These are phyloP conservation scores for Brassica carinata DNA, from an alignment of 345 rosid genomes.

Conservation along the genomic window DNA sequence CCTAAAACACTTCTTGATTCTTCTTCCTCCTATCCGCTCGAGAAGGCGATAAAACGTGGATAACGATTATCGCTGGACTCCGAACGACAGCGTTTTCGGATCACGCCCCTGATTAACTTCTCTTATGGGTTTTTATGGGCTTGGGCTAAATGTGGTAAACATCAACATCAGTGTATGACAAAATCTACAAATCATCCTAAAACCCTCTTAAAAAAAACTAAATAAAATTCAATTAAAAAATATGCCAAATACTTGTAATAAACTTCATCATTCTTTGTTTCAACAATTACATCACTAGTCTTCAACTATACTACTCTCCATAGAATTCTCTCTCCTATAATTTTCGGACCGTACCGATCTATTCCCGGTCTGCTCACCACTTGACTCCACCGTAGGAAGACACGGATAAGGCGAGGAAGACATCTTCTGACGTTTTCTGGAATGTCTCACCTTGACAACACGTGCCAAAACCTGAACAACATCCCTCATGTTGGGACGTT, in stretches of 20 bases:
- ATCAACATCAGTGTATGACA: conserved; percentile 27
- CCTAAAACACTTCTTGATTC: conserved; percentile 6
- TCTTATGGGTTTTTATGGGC: background rate
- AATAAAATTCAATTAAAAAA: background rate
- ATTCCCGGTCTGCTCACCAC: conserved; percentile 16
- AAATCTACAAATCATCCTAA: conserved; percentile 8
- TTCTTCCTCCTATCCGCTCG: conserved; percentile 36
- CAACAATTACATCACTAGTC: conserved; percentile 45
- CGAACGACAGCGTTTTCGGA: background rate
- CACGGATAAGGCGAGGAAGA: conserved; percentile 37
- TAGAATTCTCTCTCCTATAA: conserved; percentile 62
- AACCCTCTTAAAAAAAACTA: background rate
- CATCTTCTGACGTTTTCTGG: conserved; percentile 59
- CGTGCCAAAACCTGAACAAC: conserved; percentile 81
- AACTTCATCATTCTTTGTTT: background rate
- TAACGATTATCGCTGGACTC: background rate
- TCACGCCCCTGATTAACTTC: background rate
- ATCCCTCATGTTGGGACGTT: conserved; percentile 95
- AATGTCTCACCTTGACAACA: conserved; percentile 66
- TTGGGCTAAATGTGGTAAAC: background rate
- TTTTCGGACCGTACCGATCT: conserved; percentile 37
- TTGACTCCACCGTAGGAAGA: conserved; percentile 6
- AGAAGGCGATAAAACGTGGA: conserved; percentile 39
- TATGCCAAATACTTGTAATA: background rate
- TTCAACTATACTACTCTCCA: conserved; percentile 69